Conservation (phyloP, 1,284 basidiomycete genomes). For the Ustilago hordei region DNA sequence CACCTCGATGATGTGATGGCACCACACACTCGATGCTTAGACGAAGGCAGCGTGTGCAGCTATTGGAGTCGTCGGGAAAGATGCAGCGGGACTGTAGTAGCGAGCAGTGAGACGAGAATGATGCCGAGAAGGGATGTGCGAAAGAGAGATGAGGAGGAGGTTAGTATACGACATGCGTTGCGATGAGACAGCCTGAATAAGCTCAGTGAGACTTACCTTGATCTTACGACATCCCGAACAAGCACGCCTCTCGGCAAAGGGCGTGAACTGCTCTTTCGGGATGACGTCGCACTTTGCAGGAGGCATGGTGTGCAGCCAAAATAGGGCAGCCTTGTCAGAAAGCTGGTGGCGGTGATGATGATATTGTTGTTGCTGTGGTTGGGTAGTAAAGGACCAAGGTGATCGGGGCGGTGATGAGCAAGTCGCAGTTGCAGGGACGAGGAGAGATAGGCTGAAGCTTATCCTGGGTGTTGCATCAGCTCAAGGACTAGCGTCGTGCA, state of each 20-base stretch:
- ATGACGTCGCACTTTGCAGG: slow-evolving; percentile 58
- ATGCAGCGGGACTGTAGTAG: slow-evolving; percentile 43
- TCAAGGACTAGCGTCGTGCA: neutral
- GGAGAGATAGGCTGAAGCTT: neutral
- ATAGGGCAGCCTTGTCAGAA: neutral
- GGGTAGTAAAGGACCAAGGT: neutral
- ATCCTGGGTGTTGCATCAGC: neutral
- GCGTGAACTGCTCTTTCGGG: slow-evolving; percentile 47
- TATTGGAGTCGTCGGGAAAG: slow-evolving; percentile 43
- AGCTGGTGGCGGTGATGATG: neutral
- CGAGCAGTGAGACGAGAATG: neutral
- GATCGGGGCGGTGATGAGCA: slow-evolving; percentile 3
- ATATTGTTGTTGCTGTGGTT: neutral
- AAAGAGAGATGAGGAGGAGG: no score
- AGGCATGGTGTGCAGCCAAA: slow-evolving; percentile 26
- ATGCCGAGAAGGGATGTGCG: no score
- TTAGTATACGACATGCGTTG: no score
- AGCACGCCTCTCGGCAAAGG: slow-evolving; percentile 46
- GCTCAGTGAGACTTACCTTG: slow-evolving; percentile 24
- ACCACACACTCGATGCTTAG: slow-evolving; percentile 45
- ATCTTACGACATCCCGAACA: slow-evolving; percentile 54
- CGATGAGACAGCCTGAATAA: no score
- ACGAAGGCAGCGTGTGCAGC: slow-evolving; percentile 47
- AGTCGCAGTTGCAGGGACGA: neutral
- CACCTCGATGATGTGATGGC: slow-evolving; percentile 47